A percentile compares a stretch with the other conserved stretches of the same genome.
These are phyloP conservation scores for Schizosaccharomyces osmophilus DNA, from an alignment of 805 yeast genomes.

Conservation along the genomic window DNA sequence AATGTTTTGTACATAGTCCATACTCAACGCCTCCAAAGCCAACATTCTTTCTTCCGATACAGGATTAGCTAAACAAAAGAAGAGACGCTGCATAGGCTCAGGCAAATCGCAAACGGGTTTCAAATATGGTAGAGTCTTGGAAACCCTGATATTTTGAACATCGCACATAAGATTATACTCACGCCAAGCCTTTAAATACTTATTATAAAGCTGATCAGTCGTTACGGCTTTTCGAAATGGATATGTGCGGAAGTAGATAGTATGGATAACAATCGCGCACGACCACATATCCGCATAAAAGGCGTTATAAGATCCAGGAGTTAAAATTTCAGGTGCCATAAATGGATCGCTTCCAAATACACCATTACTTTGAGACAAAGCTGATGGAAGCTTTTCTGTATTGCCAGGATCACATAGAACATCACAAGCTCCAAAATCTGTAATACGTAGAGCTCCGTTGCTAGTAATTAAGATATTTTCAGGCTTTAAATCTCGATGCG, in stretches of 20 bases:
- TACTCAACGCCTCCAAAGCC: constrained; percentile 47
- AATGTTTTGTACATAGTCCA: constrained; percentile 36
- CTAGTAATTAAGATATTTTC: constrained; percentile 58
- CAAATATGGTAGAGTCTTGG: constrained; percentile 4
- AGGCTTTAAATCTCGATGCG: constrained; percentile 75
- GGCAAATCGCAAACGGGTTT: constrained; percentile 6
- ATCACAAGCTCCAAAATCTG: constrained; percentile 68
- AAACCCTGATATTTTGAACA: background rate
- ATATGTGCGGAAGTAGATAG: constrained; percentile 27
- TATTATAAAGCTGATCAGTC: constrained; percentile 10
- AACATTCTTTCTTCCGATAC: constrained; percentile 59
- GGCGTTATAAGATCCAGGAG: constrained; percentile 32
- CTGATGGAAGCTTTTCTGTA: constrained; percentile 15
- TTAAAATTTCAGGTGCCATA: constrained; percentile 60
- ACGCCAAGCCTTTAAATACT: constrained; percentile 4
- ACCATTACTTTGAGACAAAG: constrained; percentile 31
- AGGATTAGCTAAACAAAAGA: constrained; percentile 56
- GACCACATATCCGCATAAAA: constrained; percentile 75
- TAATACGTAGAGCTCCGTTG: constrained; percentile 49
- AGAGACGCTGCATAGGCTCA: constrained; percentile 17
- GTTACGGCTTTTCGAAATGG: constrained; percentile 12
- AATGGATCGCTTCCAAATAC: constrained; percentile 73
- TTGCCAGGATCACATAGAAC: constrained; percentile 29
- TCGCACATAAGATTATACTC: background rate
- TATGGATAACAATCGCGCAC: constrained; percentile 79